A percentile compares a stretch with the other conserved stretches of the same genome.
phyloP scores from a whole-genome alignment of 2,329 filamentous ascomycete species.

The Fusarium sp. region DNA sequence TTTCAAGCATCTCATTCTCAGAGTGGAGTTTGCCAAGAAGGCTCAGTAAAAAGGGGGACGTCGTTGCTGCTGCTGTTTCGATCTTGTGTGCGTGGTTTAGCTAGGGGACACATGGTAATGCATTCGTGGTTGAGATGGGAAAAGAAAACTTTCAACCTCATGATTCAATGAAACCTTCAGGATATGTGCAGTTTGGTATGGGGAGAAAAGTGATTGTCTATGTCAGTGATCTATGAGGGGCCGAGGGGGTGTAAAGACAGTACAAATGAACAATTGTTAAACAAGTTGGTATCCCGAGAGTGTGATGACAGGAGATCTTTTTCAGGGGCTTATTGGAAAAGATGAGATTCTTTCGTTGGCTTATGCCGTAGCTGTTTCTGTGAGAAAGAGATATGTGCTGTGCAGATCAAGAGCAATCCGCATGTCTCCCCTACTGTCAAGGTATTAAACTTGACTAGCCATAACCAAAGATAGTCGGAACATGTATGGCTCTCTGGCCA shows the following conservation, averaged over 20 bases:
- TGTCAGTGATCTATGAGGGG: constrained; percentile 34
- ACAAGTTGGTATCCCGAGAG: neutral
- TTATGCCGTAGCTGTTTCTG: neutral
- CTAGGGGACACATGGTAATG: constrained; percentile 49
- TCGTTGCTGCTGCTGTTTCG: constrained; percentile 43
- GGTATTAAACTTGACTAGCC: neutral
- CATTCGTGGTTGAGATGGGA: constrained; percentile 44
- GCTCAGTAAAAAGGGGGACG: constrained; percentile 54
- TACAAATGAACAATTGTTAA: constrained; percentile 20
- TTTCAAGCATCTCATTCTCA: constrained; percentile 87
- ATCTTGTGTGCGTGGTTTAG: constrained; percentile 48
- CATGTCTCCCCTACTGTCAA: neutral
- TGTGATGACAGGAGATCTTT: too few relatives aligned
- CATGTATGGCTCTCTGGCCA: neutral
- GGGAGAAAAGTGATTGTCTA: constrained; percentile 42
- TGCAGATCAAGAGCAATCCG: neutral
- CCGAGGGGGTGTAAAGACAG: constrained; percentile 11
- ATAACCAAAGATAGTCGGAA: neutral
- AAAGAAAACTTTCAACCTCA: constrained; percentile 39
- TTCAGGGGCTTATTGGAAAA: neutral
- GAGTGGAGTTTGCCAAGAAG: constrained; percentile 90
- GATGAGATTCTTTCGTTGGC: too few relatives aligned
- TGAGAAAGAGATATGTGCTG: neutral
- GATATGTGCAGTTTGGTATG: constrained; percentile 35
- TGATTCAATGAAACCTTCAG: constrained; percentile 47